Conservation (phyloP, 2,329 filamentous ascomycete genomes). For the Ophiostoma fasciatum region DNA sequence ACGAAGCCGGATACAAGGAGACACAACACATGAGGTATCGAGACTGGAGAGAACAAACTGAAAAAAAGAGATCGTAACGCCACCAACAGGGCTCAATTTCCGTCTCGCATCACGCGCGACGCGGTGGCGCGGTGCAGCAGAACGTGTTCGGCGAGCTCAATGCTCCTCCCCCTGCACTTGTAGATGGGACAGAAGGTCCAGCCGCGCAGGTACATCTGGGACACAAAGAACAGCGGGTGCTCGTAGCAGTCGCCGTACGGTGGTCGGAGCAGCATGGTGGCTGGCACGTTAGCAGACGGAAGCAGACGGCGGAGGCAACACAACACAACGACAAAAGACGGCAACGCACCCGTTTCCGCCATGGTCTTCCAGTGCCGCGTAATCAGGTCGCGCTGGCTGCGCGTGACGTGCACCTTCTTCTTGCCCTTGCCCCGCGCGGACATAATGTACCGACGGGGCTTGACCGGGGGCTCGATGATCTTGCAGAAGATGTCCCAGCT, state of each 20-base stretch:
- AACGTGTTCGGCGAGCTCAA: too few species aligned
- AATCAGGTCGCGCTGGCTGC: constrained; percentile 21
- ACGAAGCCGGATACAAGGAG: too few species aligned
- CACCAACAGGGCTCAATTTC: too few species aligned
- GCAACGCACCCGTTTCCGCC: constrained; percentile 10
- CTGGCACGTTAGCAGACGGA: neutral
- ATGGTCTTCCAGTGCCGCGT: constrained; percentile 16
- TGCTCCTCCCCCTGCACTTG: too few species aligned
- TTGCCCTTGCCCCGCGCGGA: constrained; percentile 16
- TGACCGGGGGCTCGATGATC: constrained; percentile 3
- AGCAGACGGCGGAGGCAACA: too few species aligned
- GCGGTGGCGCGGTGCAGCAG: too few species aligned
- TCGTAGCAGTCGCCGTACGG: constrained; percentile 17
- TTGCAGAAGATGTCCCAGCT: constrained; percentile 14
- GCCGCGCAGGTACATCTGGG: constrained; percentile 28
- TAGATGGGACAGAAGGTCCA: constrained; percentile 18
- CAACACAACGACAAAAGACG: too few species aligned
- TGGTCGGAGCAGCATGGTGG: constrained; percentile 1
- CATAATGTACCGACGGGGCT: constrained; percentile 10
- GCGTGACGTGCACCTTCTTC: constrained; percentile 11
- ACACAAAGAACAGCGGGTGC: constrained; percentile 28
- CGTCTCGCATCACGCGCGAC: too few species aligned
- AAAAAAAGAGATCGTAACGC: too few species aligned
- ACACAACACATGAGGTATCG: too few species aligned
- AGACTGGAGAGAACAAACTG: too few species aligned